These are phyloP conservation scores for Senna tora DNA, from an alignment of 306 rosid species.

Conservation along the genomic window DNA sequence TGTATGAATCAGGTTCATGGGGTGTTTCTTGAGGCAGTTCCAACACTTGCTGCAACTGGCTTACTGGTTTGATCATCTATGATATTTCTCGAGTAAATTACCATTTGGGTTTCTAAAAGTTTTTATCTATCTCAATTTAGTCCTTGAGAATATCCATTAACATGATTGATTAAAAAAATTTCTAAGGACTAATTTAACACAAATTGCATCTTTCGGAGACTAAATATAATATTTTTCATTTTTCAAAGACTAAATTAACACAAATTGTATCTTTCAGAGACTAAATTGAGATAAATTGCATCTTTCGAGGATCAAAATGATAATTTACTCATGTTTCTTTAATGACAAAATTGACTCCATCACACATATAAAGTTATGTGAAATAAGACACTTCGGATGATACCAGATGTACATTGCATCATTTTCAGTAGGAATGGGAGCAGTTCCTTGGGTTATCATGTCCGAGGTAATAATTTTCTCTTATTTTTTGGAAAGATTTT, in stretches of 20 bases:
- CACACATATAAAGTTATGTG: neutral
- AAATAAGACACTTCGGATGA: slow-evolving; percentile 23
- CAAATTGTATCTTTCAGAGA: too few relatives aligned
- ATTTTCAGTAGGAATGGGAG: slow-evolving; percentile 90
- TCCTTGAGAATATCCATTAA: too few relatives aligned
- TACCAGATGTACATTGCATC: slow-evolving; percentile 72
- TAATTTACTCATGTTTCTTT: slow-evolving; percentile 17
- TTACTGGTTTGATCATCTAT: slow-evolving; percentile 57
- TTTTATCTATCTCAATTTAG: too few relatives aligned
- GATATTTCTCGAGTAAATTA: too few relatives aligned
- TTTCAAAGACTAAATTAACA: too few relatives aligned
- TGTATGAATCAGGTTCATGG: slow-evolving; percentile 59
- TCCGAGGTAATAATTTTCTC: slow-evolving; percentile 58
- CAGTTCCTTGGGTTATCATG: slow-evolving; percentile 97
- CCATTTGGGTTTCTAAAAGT: too few relatives aligned
- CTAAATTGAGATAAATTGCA: too few relatives aligned
- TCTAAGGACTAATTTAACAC: too few relatives aligned
- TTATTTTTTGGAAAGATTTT: neutral
- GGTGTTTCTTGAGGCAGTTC: slow-evolving; percentile 50
- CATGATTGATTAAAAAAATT: too few relatives aligned
- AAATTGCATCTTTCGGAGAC: too few relatives aligned
- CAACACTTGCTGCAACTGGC: slow-evolving; percentile 70
- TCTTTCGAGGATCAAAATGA: too few relatives aligned
- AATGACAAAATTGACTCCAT: slow-evolving; percentile 2
- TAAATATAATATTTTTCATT: too few relatives aligned